These are phyloP conservation scores for Xylaria bambusicola DNA, from an alignment of 495 filamentous ascomycete genomes.

Conservation along the genomic window DNA sequence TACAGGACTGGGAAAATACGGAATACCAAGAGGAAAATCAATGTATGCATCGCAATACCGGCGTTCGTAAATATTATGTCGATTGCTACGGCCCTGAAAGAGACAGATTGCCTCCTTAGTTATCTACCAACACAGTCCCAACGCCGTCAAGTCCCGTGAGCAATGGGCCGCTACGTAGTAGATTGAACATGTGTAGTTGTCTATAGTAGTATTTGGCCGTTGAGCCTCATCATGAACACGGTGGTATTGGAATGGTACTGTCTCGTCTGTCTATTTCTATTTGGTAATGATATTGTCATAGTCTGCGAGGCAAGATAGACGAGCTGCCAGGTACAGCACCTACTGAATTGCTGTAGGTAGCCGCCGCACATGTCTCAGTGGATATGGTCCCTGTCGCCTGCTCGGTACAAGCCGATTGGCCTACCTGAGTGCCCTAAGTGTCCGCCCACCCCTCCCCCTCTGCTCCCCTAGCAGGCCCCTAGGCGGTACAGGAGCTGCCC, in stretches of 20 bases:
- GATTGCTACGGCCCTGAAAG: neutral
- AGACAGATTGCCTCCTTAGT: neutral
- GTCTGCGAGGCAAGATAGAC: neutral
- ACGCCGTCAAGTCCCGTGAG: neutral
- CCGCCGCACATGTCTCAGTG: neutral
- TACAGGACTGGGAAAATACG: conserved; percentile 18
- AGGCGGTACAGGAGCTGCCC: too few species aligned
- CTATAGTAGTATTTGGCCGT: conserved; percentile 3
- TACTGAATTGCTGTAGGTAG: too few species aligned
- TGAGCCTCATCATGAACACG: conserved; percentile 13
- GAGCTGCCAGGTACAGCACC: conserved; percentile 6
- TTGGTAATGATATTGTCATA: conserved; percentile 14
- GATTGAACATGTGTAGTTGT: conserved; percentile 6
- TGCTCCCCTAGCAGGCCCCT: neutral
- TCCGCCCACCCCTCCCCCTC: neutral
- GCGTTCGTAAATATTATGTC: neutral
- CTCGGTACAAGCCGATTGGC: conserved; percentile 17
- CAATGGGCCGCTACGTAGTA: neutral
- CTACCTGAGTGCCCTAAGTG: too few species aligned
- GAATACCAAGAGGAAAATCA: conserved; percentile 27
- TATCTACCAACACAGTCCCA: neutral
- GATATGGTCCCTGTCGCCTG: neutral
- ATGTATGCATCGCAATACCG: conserved; percentile 9
- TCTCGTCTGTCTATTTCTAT: conserved; percentile 11
- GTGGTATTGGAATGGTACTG: neutral